Percentiles rank a stretch among this genome's conserved stretches.
phyloP scores from a whole-genome alignment of 768 basidiomycete genomes.

The Pulveroboletus sp. region DNA sequence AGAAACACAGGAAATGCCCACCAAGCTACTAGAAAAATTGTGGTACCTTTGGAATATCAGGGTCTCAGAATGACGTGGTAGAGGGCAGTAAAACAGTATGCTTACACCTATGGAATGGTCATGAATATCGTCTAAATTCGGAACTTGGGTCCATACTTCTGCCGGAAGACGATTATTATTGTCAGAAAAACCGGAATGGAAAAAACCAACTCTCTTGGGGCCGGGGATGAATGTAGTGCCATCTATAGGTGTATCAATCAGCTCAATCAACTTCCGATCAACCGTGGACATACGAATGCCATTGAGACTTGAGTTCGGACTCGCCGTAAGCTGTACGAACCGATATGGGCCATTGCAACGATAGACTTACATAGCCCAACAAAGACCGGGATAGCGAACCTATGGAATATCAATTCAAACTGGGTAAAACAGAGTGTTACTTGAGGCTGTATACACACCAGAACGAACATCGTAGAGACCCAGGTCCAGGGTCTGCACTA shows the following conservation, averaged over 20 bases:
- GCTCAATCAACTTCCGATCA: background rate
- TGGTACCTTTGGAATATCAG: background rate
- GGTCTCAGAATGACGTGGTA: background rate
- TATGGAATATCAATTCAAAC: background rate
- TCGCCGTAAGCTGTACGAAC: background rate
- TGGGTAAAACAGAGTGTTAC: no score
- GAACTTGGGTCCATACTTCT: background rate
- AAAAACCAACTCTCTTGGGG: background rate
- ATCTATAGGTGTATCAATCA: background rate
- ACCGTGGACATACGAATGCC: background rate
- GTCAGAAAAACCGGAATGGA: background rate
- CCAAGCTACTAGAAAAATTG: fast-evolving
- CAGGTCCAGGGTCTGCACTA: slow-evolving; percentile 4
- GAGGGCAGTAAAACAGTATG: no score
- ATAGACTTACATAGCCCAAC: background rate
- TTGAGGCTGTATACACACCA: background rate
- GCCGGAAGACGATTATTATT: background rate
- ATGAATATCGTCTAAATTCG: background rate
- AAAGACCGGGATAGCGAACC: background rate
- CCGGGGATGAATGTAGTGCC: background rate
- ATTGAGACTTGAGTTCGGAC: background rate
- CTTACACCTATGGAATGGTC: background rate
- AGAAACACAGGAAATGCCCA: slow-evolving; percentile 3
- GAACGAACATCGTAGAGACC: slow-evolving; percentile 1
- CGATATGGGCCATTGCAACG: background rate